phyloP scores from a whole-genome alignment of 2,329 filamentous ascomycete species.

The Didymella sp. region DNA sequence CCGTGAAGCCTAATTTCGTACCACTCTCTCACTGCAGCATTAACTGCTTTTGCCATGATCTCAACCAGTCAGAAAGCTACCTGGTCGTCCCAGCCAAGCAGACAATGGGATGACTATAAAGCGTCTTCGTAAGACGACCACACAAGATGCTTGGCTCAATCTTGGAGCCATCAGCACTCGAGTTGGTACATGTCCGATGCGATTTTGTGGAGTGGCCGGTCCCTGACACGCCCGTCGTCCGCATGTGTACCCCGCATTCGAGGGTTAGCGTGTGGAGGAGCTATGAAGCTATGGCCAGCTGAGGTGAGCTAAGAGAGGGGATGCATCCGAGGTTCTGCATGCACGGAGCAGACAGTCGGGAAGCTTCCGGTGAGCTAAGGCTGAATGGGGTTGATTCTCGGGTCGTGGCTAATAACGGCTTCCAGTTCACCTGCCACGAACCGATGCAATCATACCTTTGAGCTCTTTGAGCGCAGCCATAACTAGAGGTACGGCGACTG shows the following conservation, averaged over 20 bases:
- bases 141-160: background rate
- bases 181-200: background rate
- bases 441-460: constrained; percentile 21
- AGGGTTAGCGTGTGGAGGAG: constrained; percentile 6
- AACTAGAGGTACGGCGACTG: constrained; percentile 85
- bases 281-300: constrained; percentile 13
- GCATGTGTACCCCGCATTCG: constrained; percentile 14
- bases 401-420: background rate
- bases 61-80: background rate
- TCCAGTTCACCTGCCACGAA: constrained; percentile 2
- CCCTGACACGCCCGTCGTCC: background rate
- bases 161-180: background rate
- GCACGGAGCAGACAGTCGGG: background rate
- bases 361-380: background rate
- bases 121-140: background rate
- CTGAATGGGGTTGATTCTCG: background rate
- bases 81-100: background rate
- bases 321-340: constrained; percentile 10
- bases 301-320: constrained; percentile 7
- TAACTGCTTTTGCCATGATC: background rate
- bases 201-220: background rate
- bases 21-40: constrained; percentile 1
- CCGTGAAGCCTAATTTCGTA: background rate
- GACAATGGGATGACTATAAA: background rate
- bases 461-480: constrained; percentile 82